Conservation (phyloP, 495 filamentous ascomycete genomes). For the Aspergillus coremiiformis region DNA sequence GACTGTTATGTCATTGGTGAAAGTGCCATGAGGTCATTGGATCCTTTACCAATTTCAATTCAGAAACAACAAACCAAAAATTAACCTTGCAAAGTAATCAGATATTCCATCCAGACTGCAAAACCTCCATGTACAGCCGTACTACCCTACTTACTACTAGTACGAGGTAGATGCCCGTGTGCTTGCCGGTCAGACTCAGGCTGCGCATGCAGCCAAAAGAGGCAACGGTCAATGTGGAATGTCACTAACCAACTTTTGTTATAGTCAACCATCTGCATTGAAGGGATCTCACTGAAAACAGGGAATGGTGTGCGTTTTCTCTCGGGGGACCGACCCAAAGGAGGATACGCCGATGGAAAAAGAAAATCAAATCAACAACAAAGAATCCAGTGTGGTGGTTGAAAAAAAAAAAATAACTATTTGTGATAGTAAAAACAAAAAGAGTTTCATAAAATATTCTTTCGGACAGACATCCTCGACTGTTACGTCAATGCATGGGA, state of each 20-base stretch:
- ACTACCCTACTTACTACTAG: neutral
- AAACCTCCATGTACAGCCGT: too few species aligned
- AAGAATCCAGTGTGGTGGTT: neutral
- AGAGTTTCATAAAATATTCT: too few species aligned
- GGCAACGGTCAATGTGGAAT: constrained; percentile 15
- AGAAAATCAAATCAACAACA: neutral
- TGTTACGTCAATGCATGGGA: neutral
- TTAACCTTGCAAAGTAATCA: too few species aligned
- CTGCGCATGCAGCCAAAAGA: constrained; percentile 22
- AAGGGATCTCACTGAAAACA: neutral
- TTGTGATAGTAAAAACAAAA: too few species aligned
- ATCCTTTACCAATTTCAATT: neutral
- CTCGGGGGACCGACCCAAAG: neutral
- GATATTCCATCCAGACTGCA: too few species aligned
- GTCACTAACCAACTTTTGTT: neutral
- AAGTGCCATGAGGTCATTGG: neutral
- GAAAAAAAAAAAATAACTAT: neutral
- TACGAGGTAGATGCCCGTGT: constrained; percentile 6
- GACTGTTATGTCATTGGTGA: neutral
- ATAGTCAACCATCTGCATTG: neutral
- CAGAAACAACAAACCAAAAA: too few species aligned
- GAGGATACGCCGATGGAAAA: neutral
- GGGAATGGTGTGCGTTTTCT: neutral
- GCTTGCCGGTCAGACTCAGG: constrained; percentile 3
- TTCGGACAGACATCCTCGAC: neutral